These are phyloP conservation scores for Neurospora sp. DNA, from an alignment of 2,329 filamentous ascomycete species.

Conservation along the genomic window DNA sequence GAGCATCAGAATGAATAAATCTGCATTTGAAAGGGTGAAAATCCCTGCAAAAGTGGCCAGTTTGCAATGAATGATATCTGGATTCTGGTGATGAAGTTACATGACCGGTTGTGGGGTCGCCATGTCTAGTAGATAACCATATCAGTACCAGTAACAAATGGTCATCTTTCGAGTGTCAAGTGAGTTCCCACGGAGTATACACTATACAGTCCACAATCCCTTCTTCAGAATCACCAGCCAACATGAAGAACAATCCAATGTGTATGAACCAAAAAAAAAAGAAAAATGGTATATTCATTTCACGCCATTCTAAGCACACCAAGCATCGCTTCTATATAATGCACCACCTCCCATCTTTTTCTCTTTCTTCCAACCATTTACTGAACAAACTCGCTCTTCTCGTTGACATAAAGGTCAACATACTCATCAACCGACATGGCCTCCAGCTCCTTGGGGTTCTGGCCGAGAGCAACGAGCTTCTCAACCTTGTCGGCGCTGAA, in stretches of 20 bases:
- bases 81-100: no score
- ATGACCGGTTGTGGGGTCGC: no score
- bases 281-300: background rate
- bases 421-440: slow-evolving; percentile 82
- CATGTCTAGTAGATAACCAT: no score
- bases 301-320: background rate
- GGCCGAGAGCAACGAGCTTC: slow-evolving; percentile 71
- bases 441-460: slow-evolving; percentile 67
- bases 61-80: no score
- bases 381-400: slow-evolving; percentile 50
- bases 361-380: slow-evolving; percentile 15
- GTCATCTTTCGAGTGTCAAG: no score
- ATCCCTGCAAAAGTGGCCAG: no score
- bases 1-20: no score
- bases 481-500: slow-evolving; percentile 68
- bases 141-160: no score
- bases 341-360: background rate
- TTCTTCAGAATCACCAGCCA: background rate
- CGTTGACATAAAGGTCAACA: slow-evolving; percentile 67
- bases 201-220: background rate
- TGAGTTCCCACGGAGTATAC: no score
- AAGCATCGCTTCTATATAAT: slow-evolving; percentile 5
- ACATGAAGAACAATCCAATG: background rate
- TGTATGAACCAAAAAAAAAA: background rate
- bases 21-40: no score